Evolutionary conservation across 208 protist species (phyloP).

Genomic region (Acanthamoeba healyi): DNA sequence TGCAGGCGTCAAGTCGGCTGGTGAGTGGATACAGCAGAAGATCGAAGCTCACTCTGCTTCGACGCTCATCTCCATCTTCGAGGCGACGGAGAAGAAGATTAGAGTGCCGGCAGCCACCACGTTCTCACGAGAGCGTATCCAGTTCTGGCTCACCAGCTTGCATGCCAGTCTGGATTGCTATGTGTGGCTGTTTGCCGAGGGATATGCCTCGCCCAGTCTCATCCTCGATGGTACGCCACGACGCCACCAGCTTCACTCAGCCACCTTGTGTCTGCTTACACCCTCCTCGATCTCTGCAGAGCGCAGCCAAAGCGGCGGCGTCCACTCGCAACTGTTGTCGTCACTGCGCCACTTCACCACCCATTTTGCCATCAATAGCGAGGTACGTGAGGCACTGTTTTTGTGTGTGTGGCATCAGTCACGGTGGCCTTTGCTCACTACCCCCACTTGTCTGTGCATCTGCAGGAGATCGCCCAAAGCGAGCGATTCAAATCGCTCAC

Average conservation of each 20-base stretch:
- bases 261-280: background rate
- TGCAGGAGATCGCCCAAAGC: constrained; percentile 60
- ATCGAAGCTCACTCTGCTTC: constrained; percentile 38
- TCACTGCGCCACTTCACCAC: constrained; percentile 61
- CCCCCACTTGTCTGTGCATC: too few species aligned
- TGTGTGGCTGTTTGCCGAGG: constrained; percentile 82
- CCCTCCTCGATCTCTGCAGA: background rate
- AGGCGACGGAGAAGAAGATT: constrained; percentile 1
- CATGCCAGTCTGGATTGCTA: constrained; percentile 78
- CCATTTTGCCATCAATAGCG: constrained; percentile 57
- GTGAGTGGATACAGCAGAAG: constrained; percentile 77
- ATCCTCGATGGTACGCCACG: constrained; percentile 51
- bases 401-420: background rate
- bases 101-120: background rate
- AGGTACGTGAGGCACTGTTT: background rate
- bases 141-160: constrained; percentile 79
- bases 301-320: background rate
- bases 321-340: constrained; percentile 21
- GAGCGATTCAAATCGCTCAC: constrained; percentile 78
- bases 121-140: constrained; percentile 58
- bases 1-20: constrained; percentile 73
- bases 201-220: constrained; percentile 77
- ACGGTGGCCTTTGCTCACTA: background rate
- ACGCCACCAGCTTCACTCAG: background rate
- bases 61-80: constrained; percentile 63